Evolutionary conservation across 768 basidiomycete genomes (phyloP), one percentile per base, ranked within the genome.

Genomic region (Collybiopsis luxurians): DNA sequence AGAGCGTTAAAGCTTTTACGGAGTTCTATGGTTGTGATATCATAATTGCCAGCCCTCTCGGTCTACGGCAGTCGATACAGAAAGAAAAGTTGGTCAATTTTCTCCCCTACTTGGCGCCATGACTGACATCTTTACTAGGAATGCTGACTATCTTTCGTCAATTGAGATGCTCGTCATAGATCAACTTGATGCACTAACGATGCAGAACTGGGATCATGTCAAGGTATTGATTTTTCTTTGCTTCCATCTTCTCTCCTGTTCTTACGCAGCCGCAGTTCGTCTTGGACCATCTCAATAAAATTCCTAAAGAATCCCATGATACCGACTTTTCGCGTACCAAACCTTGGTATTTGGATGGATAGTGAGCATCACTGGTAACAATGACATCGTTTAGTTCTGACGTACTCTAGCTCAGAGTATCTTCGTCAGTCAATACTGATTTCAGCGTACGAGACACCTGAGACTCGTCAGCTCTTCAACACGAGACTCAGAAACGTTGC

Each of bases 181-280:
- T 69, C 95, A 97, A 65, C 78, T 92, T 77, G 94, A 98, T 69
- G 89, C 89, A 2, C 80, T 98, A 63, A 81, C 84, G 3, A 98
- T 98, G 97, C 97, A 98, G 74, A 99, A 99, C 64, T 99, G 97
- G 97, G 95, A 98, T 38, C 97, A 98, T 66, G 81, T 95, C 19
- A 92, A 97, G 79, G 95, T 92, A 28, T 28, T 26, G n/a, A 38
- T 34, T 19, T 5, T 10, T 26, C 56, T 19, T 31, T 51, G 24
- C 43, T 26, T 38, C 13, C 34, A 10, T 34, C 43, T 17, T 13
- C 3, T 3, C 7, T 27, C 51, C 50, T 54, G 6, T 57, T 24
- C 15, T 43, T 38, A 34, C 26, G 11, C n/a, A 15, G 9, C 27
- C 34, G 26, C 53, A 97, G 95, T 94, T 90, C 67, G 83, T 97